Evolutionary conservation across 2,329 filamentous ascomycete species (phyloP).

Genomic region (Trichoderma cornu-damae): DNA sequence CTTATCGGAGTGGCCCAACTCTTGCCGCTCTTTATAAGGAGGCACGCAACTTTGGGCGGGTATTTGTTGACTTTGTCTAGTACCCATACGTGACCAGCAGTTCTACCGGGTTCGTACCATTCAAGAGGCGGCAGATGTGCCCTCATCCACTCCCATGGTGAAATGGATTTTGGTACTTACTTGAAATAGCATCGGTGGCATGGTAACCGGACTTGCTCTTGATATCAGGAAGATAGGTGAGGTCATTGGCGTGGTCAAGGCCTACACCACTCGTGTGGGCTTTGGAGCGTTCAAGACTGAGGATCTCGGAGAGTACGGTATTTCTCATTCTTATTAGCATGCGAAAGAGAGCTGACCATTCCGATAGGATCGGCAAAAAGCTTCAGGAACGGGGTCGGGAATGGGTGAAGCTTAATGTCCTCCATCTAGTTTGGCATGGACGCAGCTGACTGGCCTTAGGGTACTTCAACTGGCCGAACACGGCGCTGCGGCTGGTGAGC

Average conservation of each 20-base stretch:
- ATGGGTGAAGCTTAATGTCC: slow-evolving; percentile 28
- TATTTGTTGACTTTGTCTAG: slow-evolving; percentile 24
- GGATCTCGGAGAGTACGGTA: slow-evolving; percentile 38
- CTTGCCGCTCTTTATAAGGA: background rate
- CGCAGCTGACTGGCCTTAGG: slow-evolving; percentile 23
- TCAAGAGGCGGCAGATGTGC: background rate
- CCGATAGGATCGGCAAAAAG: slow-evolving; percentile 36
- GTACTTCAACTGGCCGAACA: slow-evolving; percentile 52
- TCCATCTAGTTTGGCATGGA: background rate
- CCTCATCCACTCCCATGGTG: background rate
- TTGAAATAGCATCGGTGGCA: slow-evolving; percentile 35
- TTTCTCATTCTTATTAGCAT: background rate
- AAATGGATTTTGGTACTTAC: background rate
- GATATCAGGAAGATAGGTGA: slow-evolving; percentile 55
- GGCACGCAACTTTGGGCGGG: background rate
- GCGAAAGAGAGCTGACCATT: slow-evolving; percentile 1
- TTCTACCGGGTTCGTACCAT: slow-evolving; percentile 22
- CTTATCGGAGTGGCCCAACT: background rate
- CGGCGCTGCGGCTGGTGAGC: slow-evolving; percentile 51
- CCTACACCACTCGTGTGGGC: slow-evolving; percentile 60
- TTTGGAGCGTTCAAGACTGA: slow-evolving; percentile 65
- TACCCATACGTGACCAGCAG: slow-evolving; percentile 29
- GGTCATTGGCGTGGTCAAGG: slow-evolving; percentile 63
- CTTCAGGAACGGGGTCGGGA: slow-evolving; percentile 46
- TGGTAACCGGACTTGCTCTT: slow-evolving; percentile 58